A percentile compares a stretch with the other conserved stretches of the same genome.
Evolutionary conservation across 1,284 basidiomycete species (phyloP).

Genomic region (Wallemia ichthyophaga): DNA sequence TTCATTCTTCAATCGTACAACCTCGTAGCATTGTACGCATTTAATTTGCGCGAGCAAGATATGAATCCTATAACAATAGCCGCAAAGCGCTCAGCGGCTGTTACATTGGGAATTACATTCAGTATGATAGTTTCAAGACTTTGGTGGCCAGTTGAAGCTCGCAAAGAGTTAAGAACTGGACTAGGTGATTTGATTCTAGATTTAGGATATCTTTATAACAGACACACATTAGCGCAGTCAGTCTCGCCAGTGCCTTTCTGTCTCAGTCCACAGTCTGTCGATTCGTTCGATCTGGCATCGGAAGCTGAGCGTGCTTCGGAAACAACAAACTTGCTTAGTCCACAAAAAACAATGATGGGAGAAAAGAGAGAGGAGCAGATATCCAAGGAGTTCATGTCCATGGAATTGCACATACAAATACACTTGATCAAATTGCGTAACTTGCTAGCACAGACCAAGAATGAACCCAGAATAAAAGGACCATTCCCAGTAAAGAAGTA

Average conservation of each 20-base stretch:
- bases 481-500: constrained; percentile 30
- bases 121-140: constrained; percentile 57
- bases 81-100: constrained; percentile 40
- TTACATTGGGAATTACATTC: constrained; percentile 67
- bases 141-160: constrained; percentile 84
- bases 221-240: constrained; percentile 43
- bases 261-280: background rate
- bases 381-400: constrained; percentile 5
- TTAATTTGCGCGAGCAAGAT: constrained; percentile 29
- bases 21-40: constrained; percentile 62
- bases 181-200: constrained; percentile 44
- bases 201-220: constrained; percentile 47
- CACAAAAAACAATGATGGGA: constrained; percentile 1
- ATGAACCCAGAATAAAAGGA: constrained; percentile 65
- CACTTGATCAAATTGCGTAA: constrained; percentile 54
- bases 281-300: background rate
- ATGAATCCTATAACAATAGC: constrained; percentile 42
- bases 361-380: background rate
- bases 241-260: constrained; percentile 5
- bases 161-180: constrained; percentile 50
- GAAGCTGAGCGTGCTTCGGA: constrained; percentile 1
- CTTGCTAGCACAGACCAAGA: constrained; percentile 54
- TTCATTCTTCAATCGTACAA: constrained; percentile 68
- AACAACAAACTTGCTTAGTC: constrained; percentile 1
- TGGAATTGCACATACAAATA: constrained; percentile 71